Conservation (phyloP, 2,329 filamentous ascomycete species). For the Colletotrichum sp. region DNA sequence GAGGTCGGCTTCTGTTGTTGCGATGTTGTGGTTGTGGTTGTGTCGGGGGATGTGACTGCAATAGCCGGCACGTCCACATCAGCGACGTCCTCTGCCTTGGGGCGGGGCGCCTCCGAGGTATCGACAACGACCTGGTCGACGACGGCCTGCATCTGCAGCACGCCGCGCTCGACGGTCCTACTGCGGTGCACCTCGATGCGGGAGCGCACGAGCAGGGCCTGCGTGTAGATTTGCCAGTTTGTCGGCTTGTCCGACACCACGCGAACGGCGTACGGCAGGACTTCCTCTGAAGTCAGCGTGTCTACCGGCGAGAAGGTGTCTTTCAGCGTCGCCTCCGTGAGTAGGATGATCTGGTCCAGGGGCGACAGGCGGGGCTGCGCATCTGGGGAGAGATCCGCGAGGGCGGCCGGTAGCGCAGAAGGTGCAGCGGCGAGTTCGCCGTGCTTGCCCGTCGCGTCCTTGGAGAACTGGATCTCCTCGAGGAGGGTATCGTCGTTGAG, state of each 20-base stretch:
- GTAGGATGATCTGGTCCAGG: constrained; percentile 87
- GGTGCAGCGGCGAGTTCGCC: constrained; percentile 38
- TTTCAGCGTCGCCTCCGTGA: constrained; percentile 86
- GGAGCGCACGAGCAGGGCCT: constrained; percentile 87
- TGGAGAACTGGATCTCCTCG: constrained; percentile 78
- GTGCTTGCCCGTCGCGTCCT: constrained; percentile 45
- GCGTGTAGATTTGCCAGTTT: constrained; percentile 98
- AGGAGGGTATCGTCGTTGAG: constrained; percentile 93
- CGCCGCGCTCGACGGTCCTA: constrained; percentile 84
- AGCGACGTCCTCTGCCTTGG: constrained; percentile 24
- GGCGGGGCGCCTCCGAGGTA: constrained; percentile 52
- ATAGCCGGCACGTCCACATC: constrained; percentile 48
- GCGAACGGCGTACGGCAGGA: constrained; percentile 86
- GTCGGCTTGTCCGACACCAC: constrained; percentile 88
- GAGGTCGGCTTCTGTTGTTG: constrained; percentile 63
- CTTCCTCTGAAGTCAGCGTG: constrained; percentile 89
- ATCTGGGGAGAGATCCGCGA: constrained; percentile 74
- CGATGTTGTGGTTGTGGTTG: not conserved
- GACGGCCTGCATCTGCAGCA: constrained; percentile 91
- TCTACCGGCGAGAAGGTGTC: constrained; percentile 86
- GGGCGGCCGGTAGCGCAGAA: constrained; percentile 57
- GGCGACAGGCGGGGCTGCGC: constrained; percentile 82
- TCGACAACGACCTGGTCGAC: constrained; percentile 95
- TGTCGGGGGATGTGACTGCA: constrained; percentile 43
- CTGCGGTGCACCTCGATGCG: constrained; percentile 88